Evolutionary conservation across 2,329 filamentous ascomycete genomes (phyloP).

Genomic region (Rhynchosporium graminicola): DNA sequence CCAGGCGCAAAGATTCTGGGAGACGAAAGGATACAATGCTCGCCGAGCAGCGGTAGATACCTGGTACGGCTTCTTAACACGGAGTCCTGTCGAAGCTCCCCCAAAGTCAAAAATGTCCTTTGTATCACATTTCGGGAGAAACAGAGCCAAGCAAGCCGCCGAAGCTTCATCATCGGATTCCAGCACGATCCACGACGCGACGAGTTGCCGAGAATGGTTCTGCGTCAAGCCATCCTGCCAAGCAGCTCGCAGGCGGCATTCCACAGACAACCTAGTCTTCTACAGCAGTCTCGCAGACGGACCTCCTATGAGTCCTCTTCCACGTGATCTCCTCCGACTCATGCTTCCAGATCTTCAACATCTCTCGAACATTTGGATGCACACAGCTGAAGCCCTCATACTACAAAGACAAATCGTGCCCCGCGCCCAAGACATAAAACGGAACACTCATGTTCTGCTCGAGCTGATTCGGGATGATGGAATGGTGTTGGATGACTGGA

Average conservation of each 20-base stretch:
- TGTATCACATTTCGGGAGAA: conserved; percentile 52
- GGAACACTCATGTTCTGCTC: conserved; percentile 62
- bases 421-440: conserved; percentile 60
- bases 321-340: conserved; percentile 51
- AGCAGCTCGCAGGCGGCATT: conserved; percentile 31
- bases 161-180: conserved; percentile 28
- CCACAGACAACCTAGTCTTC: conserved; percentile 51
- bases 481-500: conserved; percentile 61
- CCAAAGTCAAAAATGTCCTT: conserved; percentile 55
- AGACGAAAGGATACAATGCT: conserved; percentile 65
- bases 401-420: conserved; percentile 60
- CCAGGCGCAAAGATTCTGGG: conserved; percentile 65
- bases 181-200: conserved; percentile 33
- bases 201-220: conserved; percentile 40
- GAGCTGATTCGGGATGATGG: conserved; percentile 66
- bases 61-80: conserved; percentile 57
- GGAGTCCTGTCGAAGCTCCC: conserved; percentile 44
- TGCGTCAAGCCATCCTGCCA: conserved; percentile 40
- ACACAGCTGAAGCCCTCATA: conserved; percentile 63
- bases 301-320: conserved; percentile 61
- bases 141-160: conserved; percentile 48
- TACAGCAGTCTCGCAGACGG: conserved; percentile 60
- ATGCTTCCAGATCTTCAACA: conserved; percentile 58
- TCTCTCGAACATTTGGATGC: conserved; percentile 62
- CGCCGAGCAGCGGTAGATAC: conserved; percentile 59